Base-by-base conservation (phyloP, 2,329 filamentous ascomycete genomes). In the Dryadomyces sulphureus region DNA sequence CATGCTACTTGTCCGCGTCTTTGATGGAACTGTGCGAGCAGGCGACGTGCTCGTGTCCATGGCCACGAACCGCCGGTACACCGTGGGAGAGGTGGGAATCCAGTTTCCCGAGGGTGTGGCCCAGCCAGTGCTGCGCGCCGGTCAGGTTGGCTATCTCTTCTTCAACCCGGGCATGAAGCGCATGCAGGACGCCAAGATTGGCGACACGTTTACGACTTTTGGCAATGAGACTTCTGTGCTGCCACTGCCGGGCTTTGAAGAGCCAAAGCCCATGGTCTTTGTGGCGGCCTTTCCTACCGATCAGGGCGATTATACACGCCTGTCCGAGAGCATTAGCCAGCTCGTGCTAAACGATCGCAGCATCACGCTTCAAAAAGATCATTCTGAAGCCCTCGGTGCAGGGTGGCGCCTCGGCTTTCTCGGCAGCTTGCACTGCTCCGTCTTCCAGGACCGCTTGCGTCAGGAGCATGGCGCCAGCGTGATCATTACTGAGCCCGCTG, bases 141-240 rank as follows among this genome's bases (percentile, higher is more conserved):
- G 92, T 1, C 92, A 98, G 63, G 87, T 98, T 2, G 92, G 92
- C 43, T 98, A 98, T 59, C 79, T 98, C 38, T 88, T 83, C 65
- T 96, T 98, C 70, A 98, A 95, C 58, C 92, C 92, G 0, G 92
- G 90, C 46, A 98, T 98, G 92, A 96, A 96, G 68, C 80, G 77
- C 54, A 94, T 89, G 48, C 83, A 94, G 60, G 92, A 98, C 59
- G 90, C 92, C 43, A 93, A 95, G 63, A 81, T 96, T 24, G 92
- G 92, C 43, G 92, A 98, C 57, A 98, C 92, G 0, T 94, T 88
- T 56, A 96, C 92, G 1, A 84, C 76, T 2, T 73, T 88, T 3
- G 88, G 86, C 2, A 78, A 69, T 20, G 85, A 94, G 63, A 75
- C 77, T 48, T 57, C 72, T 1, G 88, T 98, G 2, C 73, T 89